phyloP scores from a whole-genome alignment of 306 rosid genomes.

The Cicer arietinum region DNA sequence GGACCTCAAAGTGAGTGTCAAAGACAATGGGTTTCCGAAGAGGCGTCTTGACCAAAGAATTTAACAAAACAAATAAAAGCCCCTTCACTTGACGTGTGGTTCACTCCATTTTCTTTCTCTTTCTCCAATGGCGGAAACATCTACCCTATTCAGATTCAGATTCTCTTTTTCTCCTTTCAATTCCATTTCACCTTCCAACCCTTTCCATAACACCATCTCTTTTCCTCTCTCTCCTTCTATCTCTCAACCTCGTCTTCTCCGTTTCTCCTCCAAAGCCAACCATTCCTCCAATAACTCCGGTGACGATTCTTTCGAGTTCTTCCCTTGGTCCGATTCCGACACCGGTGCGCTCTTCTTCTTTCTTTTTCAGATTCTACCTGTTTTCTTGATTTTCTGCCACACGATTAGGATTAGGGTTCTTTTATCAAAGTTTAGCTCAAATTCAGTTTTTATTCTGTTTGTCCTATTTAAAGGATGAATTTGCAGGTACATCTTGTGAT shows the following conservation, averaged over 20 bases:
- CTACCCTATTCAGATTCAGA: constrained; percentile 51
- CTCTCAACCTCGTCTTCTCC: constrained; percentile 59
- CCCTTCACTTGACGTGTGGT: constrained; percentile 40
- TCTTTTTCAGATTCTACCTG: neutral
- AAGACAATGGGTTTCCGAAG: constrained; percentile 15
- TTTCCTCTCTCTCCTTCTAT: constrained; percentile 44
- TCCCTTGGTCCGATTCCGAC: constrained; percentile 75
- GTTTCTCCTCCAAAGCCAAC: constrained; percentile 56
- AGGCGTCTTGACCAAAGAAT: constrained; percentile 10
- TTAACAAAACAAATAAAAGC: neutral
- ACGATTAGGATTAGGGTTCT: neutral
- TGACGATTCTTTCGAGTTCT: constrained; percentile 63
- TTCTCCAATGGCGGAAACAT: constrained; percentile 68
- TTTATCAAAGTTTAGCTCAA: constrained; percentile 1
- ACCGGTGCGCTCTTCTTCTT: constrained; percentile 49
- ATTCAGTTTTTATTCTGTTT: neutral
- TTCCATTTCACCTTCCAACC: constrained; percentile 48
- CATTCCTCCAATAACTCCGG: constrained; percentile 51
- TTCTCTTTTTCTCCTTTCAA: constrained; percentile 45
- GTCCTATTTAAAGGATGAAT: neutral
- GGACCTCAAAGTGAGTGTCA: neutral
- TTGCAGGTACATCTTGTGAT: constrained; percentile 6
- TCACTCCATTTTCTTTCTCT: constrained; percentile 29
- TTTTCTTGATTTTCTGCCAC: neutral
- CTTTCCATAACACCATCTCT: constrained; percentile 31